Percentiles rank a stretch among this genome's conserved stretches.
These are phyloP conservation scores for Phytophthora syringae DNA, from an alignment of 352 stramenopile species.

Conservation along the genomic window DNA sequence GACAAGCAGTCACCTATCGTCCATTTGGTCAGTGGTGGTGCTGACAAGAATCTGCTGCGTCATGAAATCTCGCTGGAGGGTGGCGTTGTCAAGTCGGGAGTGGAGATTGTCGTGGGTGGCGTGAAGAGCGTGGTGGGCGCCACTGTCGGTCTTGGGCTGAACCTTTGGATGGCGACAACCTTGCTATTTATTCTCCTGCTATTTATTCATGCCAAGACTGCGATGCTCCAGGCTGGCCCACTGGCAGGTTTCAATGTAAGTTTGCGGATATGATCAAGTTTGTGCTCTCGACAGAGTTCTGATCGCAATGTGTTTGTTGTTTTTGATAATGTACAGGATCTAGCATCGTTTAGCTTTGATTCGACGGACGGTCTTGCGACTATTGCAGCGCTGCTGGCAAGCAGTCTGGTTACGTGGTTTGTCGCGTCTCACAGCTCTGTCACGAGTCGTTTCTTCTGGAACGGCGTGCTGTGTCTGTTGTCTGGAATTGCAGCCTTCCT, in stretches of 20 bases:
- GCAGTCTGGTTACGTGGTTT: constrained; percentile 49
- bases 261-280: background rate
- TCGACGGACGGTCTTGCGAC: constrained; percentile 60
- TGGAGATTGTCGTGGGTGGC: constrained; percentile 38
- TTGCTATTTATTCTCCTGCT: constrained; percentile 78
- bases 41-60: constrained; percentile 76
- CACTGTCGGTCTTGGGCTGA: constrained; percentile 55
- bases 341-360: constrained; percentile 59
- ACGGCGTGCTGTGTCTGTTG: constrained; percentile 65
- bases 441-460: constrained; percentile 73
- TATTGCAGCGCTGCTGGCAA: constrained; percentile 41
- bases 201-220: constrained; percentile 77
- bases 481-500: constrained; percentile 60
- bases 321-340: constrained; percentile 39
- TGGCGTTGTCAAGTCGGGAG: constrained; percentile 55
- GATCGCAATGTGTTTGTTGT: constrained; percentile 15
- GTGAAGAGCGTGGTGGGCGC: constrained; percentile 39
- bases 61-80: constrained; percentile 68
- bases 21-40: constrained; percentile 73
- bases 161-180: constrained; percentile 50
- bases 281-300: background rate
- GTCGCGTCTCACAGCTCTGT: constrained; percentile 45
- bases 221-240: constrained; percentile 55
- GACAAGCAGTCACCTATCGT: constrained; percentile 45
- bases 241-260: constrained; percentile 62